Percentiles rank a stretch among this genome's conserved stretches.
These are phyloP conservation scores for Trichophyton benhamiae DNA, from an alignment of 2,329 filamentous ascomycete species.

Conservation along the genomic window DNA sequence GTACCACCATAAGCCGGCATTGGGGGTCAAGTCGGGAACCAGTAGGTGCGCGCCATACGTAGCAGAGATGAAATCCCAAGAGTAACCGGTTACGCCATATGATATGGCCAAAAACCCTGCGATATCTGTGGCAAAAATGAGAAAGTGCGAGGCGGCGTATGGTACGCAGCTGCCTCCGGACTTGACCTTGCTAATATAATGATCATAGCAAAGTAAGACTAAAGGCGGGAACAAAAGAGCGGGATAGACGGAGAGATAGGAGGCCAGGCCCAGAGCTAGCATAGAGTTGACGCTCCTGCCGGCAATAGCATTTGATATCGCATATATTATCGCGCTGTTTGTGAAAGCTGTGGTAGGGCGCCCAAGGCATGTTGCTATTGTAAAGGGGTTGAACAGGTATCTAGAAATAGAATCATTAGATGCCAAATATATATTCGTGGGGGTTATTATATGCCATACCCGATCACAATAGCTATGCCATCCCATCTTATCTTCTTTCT, in stretches of 20 bases:
- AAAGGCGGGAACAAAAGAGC: slow-evolving; percentile 74
- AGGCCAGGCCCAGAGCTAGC: slow-evolving; percentile 72
- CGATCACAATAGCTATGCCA: slow-evolving; percentile 62
- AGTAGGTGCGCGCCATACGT: slow-evolving; percentile 91
- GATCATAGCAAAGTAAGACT: slow-evolving; percentile 67
- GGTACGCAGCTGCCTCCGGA: slow-evolving; percentile 15
- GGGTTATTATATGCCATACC: slow-evolving; percentile 40
- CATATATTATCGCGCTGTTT: slow-evolving; percentile 73
- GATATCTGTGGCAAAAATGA: slow-evolving; percentile 44
- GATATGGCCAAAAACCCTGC: slow-evolving; percentile 58
- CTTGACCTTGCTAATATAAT: slow-evolving; percentile 32
- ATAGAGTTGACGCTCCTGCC: slow-evolving; percentile 65
- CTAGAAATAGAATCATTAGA: slow-evolving; percentile 32
- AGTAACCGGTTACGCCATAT: slow-evolving; percentile 57
- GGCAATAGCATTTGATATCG: slow-evolving; percentile 65
- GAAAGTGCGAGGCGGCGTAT: slow-evolving; percentile 46
- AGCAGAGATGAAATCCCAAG: slow-evolving; percentile 75
- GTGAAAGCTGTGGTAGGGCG: slow-evolving; percentile 83
- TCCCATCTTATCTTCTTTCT: slow-evolving; percentile 64
- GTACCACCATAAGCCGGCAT: slow-evolving; percentile 98
- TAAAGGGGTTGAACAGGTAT: slow-evolving; percentile 91
- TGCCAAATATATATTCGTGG: background rate
- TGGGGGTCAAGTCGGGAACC: slow-evolving; percentile 83
- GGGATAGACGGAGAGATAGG: slow-evolving; percentile 87
- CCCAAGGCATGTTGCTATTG: slow-evolving; percentile 77